Conservation (phyloP, 345 rosid species). For the Rhizophora apiculata region DNA sequence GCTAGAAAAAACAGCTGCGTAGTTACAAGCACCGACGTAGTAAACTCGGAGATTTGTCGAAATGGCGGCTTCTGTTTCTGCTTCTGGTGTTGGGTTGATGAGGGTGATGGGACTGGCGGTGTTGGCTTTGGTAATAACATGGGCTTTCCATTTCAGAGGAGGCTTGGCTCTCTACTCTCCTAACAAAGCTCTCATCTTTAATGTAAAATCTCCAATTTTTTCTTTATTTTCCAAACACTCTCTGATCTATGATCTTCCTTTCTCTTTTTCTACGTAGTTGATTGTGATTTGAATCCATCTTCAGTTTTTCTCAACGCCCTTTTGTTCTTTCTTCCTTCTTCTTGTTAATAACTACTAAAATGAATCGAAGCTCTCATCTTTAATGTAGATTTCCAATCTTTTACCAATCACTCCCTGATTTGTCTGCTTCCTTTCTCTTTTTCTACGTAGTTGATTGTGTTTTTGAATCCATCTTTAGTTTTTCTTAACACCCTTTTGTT, state of each 20-base stretch:
- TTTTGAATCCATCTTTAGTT: conserved; percentile 2
- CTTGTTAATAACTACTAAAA: too few species aligned
- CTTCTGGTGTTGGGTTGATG: conserved; percentile 52
- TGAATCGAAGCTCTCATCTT: too few species aligned
- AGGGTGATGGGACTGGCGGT: conserved; percentile 55
- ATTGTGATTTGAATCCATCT: conserved; percentile 1
- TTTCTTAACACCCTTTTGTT: too few species aligned
- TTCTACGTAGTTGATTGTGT: background rate
- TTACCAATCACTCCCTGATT: background rate
- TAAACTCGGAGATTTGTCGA: too few species aligned
- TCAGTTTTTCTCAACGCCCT: too few species aligned
- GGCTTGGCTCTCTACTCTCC: conserved; percentile 86
- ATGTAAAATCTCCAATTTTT: conserved; percentile 33
- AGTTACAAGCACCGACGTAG: too few species aligned
- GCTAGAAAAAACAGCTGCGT: too few species aligned
- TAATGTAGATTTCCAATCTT: too few species aligned
- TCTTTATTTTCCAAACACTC: too few species aligned
- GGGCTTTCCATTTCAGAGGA: conserved; percentile 82
- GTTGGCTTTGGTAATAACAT: conserved; percentile 51
- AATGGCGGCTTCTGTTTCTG: conserved; percentile 48
- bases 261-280: too few species aligned
- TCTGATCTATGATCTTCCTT: too few species aligned
- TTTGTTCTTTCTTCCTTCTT: too few species aligned
- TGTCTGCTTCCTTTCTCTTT: background rate
- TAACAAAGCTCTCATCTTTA: conserved; percentile 87